Conservation (phyloP, 2,329 filamentous ascomycete genomes). For the Tolypocladium ovalisporum region DNA sequence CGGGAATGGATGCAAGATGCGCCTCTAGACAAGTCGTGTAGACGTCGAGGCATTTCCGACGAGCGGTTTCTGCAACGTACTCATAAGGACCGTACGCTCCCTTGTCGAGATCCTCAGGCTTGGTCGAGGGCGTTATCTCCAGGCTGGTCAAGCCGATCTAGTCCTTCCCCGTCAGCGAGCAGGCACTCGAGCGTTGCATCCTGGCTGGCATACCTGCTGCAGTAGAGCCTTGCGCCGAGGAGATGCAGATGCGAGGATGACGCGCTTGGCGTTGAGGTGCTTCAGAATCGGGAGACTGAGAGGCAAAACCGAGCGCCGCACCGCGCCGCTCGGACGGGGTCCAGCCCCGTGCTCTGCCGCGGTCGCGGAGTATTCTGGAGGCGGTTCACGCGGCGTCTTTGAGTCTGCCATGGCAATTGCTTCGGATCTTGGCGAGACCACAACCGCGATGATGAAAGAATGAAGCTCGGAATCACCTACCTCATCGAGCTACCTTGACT, state of each 20-base stretch:
- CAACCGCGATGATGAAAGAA: not conserved
- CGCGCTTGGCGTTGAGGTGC: slow-evolving; percentile 64
- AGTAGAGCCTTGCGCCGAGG: slow-evolving; percentile 77
- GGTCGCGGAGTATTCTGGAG: slow-evolving; percentile 34
- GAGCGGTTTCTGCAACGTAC: slow-evolving; percentile 83
- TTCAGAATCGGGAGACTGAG: slow-evolving; percentile 72
- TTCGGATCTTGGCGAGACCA: not conserved
- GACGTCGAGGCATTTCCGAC: slow-evolving; percentile 71
- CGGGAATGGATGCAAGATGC: slow-evolving; percentile 37
- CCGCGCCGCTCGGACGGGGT: slow-evolving; percentile 17
- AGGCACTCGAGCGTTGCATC: not conserved
- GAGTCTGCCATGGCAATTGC: slow-evolving; percentile 15
- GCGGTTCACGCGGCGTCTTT: slow-evolving; percentile 24
- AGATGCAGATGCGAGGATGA: slow-evolving; percentile 84
- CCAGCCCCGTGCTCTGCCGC: slow-evolving; percentile 23
- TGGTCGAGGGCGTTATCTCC: slow-evolving; percentile 73
- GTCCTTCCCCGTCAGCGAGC: slow-evolving; percentile 4
- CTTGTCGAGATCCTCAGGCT: slow-evolving; percentile 81
- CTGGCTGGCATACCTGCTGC: slow-evolving; percentile 40
- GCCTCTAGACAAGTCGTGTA: slow-evolving; percentile 35
- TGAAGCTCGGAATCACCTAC: not conserved
- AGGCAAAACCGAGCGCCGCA: slow-evolving; percentile 46
- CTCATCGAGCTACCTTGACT: not conserved
- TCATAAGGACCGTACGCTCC: slow-evolving; percentile 63
- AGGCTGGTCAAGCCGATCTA: slow-evolving; percentile 71